Base-by-base conservation (phyloP, 148 eudicot species). In the Hydrangea macrophylla region DNA sequence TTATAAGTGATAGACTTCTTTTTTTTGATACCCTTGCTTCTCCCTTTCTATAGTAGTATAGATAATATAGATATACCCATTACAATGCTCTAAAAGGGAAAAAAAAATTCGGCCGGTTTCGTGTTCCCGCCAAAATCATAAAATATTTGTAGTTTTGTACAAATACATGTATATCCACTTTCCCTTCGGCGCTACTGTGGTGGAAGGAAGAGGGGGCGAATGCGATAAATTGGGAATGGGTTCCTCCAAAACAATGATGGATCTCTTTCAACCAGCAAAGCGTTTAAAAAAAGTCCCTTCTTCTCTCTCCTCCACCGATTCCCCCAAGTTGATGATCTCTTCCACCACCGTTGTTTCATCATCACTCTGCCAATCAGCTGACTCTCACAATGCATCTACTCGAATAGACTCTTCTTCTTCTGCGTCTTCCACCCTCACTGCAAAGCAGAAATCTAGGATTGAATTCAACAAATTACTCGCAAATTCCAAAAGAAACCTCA, bases 211-310 rank as follows among this genome's bases (percentile, higher is more conserved):
- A n/a, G n/a, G n/a, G n/a, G n/a, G n/a, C n/a, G n/a, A n/a, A n/a
- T n/a, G n/a, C n/a, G n/a, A n/a, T n/a, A n/a, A n/a, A n/a, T n/a
- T 18, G 53, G n/a, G 53, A 61, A 79, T 79, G 83, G 73, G 77
- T 9, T 40, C 82, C 15, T 70, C 89, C 54, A 91, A 83, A 86
- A 84, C 97, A 84, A 83, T 91, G 67, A 78, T 67, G 74, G 95
- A 88, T 37, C 76, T 80, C 69, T 86, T 82, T 74, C 83, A 73
- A 62, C 85, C 88, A 5, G 77, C 87, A 24, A 89, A 89, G 73
- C 97, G 97, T 20, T 74, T 73, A 23, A 91, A 91, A 74, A 50
- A n/a, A 33, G 30, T 2, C 8, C 23, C 76, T 11, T 45, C 77
- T 2, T 24, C 80, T 8, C 32, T 81, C 45, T 72, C 81, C 40